Percentiles rank a stretch among this genome's conserved stretches.
Evolutionary conservation across 1,139 yeast genomes (phyloP).

Genomic region (Nadsonia commutata): DNA sequence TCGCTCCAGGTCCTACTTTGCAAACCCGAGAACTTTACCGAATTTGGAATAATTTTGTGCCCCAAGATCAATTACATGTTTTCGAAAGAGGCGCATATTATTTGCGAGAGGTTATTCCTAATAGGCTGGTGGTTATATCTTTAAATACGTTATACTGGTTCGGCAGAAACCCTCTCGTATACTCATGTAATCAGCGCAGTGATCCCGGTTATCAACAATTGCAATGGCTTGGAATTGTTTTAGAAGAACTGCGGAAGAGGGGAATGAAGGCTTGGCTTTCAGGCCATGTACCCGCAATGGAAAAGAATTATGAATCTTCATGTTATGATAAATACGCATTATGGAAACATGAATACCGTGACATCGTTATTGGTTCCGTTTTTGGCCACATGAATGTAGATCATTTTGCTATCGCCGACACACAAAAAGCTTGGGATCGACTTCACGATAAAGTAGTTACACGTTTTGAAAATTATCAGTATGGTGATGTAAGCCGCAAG

Average conservation of each 20-base stretch:
- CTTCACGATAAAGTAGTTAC: not conserved
- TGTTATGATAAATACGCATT: constrained; percentile 61
- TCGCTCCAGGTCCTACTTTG: constrained; percentile 71
- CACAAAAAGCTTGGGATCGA: constrained; percentile 21
- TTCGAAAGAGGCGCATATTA: constrained; percentile 65
- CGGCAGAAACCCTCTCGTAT: constrained; percentile 67
- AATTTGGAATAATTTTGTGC: constrained; percentile 64
- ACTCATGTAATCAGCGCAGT: constrained; percentile 53
- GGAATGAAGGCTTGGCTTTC: constrained; percentile 73
- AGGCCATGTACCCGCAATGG: constrained; percentile 82
- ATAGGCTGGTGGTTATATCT: constrained; percentile 59
- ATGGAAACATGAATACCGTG: constrained; percentile 73
- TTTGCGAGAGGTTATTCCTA: constrained; percentile 64
- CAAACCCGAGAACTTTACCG: constrained; percentile 64
- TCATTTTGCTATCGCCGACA: constrained; percentile 67
- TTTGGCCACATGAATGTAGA: constrained; percentile 86
- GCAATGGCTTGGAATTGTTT: constrained; percentile 62
- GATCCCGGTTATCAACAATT: constrained; percentile 71
- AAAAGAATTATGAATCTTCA: constrained; percentile 55
- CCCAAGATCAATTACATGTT: constrained; percentile 59
- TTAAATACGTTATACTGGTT: constrained; percentile 65
- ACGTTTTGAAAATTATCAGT: not conserved
- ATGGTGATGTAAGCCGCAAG: too few species aligned
- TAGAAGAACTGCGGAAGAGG: constrained; percentile 59
- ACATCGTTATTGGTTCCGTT: constrained; percentile 65